Evolutionary conservation across 768 basidiomycete genomes (phyloP).

Genomic region (Clitopilus passeckerianus): DNA sequence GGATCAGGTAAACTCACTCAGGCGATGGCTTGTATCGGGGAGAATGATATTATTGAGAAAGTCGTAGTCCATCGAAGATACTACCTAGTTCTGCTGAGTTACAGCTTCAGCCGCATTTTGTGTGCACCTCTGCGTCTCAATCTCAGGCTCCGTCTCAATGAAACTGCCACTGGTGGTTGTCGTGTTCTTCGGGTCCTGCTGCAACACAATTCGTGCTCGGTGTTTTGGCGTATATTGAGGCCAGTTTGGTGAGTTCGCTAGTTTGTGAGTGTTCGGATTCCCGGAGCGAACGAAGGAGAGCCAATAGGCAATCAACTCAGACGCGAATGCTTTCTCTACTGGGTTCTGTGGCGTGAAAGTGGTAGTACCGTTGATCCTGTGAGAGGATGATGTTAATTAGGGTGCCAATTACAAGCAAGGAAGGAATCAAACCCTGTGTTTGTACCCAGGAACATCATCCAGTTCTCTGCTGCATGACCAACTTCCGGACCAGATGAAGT

Average conservation of each 20-base stretch:
- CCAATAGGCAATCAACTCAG: conserved; percentile 63
- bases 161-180: conserved; percentile 33
- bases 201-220: conserved; percentile 40
- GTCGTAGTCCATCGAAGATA: no score
- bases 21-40: no score
- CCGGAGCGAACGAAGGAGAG: conserved; percentile 57
- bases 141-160: conserved; percentile 30
- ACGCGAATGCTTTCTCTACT: conserved; percentile 43
- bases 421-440: conserved; percentile 46
- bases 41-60: no score
- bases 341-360: conserved; percentile 24
- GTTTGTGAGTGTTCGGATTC: conserved; percentile 52
- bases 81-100: conserved; percentile 27
- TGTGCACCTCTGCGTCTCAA: conserved; percentile 33
- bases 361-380: conserved; percentile 12
- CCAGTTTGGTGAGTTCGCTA: conserved; percentile 49
- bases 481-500: conserved; percentile 30
- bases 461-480: conserved; percentile 55
- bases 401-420: neutral
- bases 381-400: neutral
- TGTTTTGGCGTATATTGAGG: conserved; percentile 22
- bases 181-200: conserved; percentile 25
- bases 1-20: no score
- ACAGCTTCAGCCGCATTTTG: conserved; percentile 20
- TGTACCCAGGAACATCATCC: conserved; percentile 63